Evolutionary conservation across 805 yeast genomes (phyloP).

Genomic region (Starmerella powellii): DNA sequence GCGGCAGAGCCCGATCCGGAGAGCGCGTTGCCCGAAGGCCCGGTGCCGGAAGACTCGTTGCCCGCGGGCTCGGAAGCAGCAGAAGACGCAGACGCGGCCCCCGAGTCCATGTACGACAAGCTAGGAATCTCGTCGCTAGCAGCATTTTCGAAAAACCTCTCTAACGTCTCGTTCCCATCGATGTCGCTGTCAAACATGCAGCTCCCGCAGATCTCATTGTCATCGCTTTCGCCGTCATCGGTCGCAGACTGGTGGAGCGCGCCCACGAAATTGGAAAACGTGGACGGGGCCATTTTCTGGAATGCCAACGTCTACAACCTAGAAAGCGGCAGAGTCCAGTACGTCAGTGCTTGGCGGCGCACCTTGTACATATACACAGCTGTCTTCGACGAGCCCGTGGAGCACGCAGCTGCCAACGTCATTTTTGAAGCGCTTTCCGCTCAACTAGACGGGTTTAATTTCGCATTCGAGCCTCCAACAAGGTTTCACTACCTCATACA

Average conservation of each 20-base stretch:
- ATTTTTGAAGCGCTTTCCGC: constrained; percentile 11
- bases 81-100: not conserved
- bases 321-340: not conserved
- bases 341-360: constrained; percentile 5
- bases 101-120: not conserved
- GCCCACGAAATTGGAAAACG: not conserved
- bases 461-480: constrained; percentile 22
- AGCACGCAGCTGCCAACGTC: not conserved
- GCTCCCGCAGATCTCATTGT: not conserved
- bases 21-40: too few species aligned
- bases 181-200: constrained; percentile 1
- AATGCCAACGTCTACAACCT: constrained; percentile 2
- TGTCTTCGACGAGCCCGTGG: not conserved
- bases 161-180: constrained; percentile 1
- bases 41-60: too few species aligned
- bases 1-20: too few species aligned
- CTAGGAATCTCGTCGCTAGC: not conserved
- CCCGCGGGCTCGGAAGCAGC: too few species aligned
- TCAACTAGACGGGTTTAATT: constrained; percentile 19
- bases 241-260: constrained; percentile 1
- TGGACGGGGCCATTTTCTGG: constrained; percentile 1
- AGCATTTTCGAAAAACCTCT: not conserved
- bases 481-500: constrained; percentile 15
- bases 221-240: not conserved
- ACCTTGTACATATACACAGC: constrained; percentile 9